A percentile compares a stretch with the other conserved stretches of the same genome.
Conservation (phyloP, 2,329 filamentous ascomycete genomes). For the Curvularia verruculosa region DNA sequence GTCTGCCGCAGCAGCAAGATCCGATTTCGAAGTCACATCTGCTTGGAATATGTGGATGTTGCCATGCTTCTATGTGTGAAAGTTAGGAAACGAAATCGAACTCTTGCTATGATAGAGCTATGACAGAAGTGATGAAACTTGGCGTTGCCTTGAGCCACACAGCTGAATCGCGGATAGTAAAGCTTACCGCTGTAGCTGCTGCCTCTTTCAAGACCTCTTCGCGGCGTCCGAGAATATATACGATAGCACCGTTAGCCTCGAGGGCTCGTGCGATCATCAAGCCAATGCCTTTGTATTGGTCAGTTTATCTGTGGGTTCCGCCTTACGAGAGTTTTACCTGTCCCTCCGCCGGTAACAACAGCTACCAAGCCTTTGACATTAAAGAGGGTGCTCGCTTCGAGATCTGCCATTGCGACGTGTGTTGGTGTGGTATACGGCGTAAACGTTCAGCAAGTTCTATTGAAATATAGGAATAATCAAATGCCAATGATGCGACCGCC, state of each 20-base stretch:
- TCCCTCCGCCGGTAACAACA: constrained; percentile 26
- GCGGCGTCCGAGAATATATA: constrained; percentile 34
- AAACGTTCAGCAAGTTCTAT: not conserved
- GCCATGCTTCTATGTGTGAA: constrained; percentile 4
- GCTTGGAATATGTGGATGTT: constrained; percentile 21
- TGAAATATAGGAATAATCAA: not conserved
- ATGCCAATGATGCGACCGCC: not conserved
- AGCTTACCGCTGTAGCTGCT: constrained; percentile 8
- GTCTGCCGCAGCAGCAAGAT: constrained; percentile 21
- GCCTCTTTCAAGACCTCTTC: constrained; percentile 24
- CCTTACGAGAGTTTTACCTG: constrained; percentile 5
- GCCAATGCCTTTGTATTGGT: constrained; percentile 26
- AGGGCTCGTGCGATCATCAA: constrained; percentile 32
- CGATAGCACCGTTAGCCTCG: constrained; percentile 27
- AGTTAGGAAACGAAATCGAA: not conserved
- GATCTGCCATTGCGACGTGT: constrained; percentile 2
- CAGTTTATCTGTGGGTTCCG: not conserved
- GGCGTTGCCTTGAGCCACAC: not conserved
- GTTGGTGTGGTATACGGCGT: not conserved
- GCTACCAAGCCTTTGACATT: constrained; percentile 25
- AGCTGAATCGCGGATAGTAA: no score
- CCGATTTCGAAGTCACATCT: constrained; percentile 29
- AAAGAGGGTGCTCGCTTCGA: constrained; percentile 17
- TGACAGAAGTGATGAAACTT: not conserved
- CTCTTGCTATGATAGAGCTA: not conserved